These are phyloP conservation scores for Breynia disticha DNA, from an alignment of 441 rosid genomes.

Conservation along the genomic window DNA sequence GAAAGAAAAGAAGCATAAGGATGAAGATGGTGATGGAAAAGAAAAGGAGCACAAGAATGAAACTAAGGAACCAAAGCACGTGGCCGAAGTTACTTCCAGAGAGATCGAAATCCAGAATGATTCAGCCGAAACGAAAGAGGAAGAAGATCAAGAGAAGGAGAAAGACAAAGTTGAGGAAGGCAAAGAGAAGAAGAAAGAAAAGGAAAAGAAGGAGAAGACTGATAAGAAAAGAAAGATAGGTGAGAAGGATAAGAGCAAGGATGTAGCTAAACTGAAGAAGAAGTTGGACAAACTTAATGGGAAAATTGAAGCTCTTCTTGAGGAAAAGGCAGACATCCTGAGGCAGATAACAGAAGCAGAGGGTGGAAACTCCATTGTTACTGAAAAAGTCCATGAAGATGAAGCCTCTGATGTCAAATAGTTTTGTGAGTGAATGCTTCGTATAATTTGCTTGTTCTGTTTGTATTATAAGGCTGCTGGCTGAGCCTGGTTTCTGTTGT, in stretches of 20 bases:
- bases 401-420: neutral
- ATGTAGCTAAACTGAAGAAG: conserved; percentile 33
- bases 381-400: conserved; percentile 11
- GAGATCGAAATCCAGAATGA: conserved; percentile 1
- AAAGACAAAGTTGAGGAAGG: conserved; percentile 1
- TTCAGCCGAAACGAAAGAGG: conserved; percentile 3
- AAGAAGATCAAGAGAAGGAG: neutral
- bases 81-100: conserved; percentile 8
- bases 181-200: conserved; percentile 7
- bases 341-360: conserved; percentile 56
- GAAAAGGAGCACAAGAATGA: conserved; percentile 13
- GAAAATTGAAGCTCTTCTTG: conserved; percentile 40
- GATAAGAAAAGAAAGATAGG: conserved; percentile 26
- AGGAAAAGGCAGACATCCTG: conserved; percentile 38
- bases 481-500: too few species aligned
- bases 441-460: too few species aligned
- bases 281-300: conserved; percentile 52
- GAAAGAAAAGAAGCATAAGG: conserved; percentile 11
- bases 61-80: conserved; percentile 17
- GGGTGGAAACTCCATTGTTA: conserved; percentile 10
- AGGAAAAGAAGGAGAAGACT: conserved; percentile 9
- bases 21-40: conserved; percentile 6
- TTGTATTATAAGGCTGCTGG: too few species aligned
- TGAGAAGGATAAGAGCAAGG: conserved; percentile 30
- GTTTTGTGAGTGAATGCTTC: too few species aligned